Base-by-base conservation (phyloP, 2,329 filamentous ascomycete species). In the Penicillium digitatum region DNA sequence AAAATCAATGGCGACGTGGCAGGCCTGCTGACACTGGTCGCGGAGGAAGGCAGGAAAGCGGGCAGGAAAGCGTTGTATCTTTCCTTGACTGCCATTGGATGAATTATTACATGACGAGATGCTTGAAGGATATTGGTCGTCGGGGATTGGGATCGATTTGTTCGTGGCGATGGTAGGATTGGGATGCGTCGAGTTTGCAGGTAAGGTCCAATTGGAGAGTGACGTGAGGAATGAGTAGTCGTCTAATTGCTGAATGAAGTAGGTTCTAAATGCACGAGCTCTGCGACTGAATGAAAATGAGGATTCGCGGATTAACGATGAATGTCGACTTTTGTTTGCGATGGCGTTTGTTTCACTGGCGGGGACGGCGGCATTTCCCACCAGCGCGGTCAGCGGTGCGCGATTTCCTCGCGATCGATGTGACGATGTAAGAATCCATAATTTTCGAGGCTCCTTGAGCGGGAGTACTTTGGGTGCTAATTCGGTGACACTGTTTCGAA, bases 21-120 rank as follows among this genome's bases (percentile, higher is more conserved):
- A 72, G 68, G 55, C 69, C 68, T 66, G 70, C 69, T 72, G 70
- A 66, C 66, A 72, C 45, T 58, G 56, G 37, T 60, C 56, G 32
- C 56, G 51, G 48, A 65, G 42, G 45, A 47, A 48, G 12, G 37
- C 40, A 20, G 55, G 52, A 32, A 64, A 45, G 34, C 50, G 44
- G 12, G 37, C 40, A 20, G 55, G 52, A 32, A 64, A 45, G 34
- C 50, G 44, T 34, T 52, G 54, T 29, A 34, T 48, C n/a, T 46
- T 32, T 10, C 40, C 31, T 6, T 52, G 37, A 1, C n/a, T 44
- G 18, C 38, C 37, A 26, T 35, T 22, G 42, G 29, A 20, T 38
- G 20, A 24, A 50, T 50, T 16, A 39, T 45, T 55, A 31, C 40
- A 48, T 39, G 40, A 37, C 14, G 16, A 37, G 50, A 27, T 42